Evolutionary conservation across 495 filamentous ascomycete species (phyloP), one percentile per base, ranked within the genome.

Genomic region (Podospora fimiseda): DNA sequence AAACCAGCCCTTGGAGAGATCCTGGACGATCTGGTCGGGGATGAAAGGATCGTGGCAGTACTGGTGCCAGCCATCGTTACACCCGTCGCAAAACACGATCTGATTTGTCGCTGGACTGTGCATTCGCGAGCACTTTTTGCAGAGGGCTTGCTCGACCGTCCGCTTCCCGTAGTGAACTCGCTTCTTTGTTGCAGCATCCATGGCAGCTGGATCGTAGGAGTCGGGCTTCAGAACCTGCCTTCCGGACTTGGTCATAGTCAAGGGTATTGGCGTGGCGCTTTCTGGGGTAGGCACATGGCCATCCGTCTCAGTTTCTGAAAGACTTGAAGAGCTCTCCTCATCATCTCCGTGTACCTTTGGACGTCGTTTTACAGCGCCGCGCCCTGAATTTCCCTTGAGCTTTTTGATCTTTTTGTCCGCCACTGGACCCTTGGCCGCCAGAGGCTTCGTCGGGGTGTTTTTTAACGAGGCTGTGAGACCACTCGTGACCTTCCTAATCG

Each of bases 51-150:
- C 81, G 66, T 96, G 91, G 61, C 93, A 97, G 55, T 80, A 79
- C 67, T 95, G 91, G 66, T 98, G 93, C 81, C 90, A 98, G 14
- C 85, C 80, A 9, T 75, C 76, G 63, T 93, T 90, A 73, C 93
- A 98, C 11, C 82, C 85, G 67, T 96, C 90, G 70, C 93, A 98
- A 65, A 95, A 93, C 7, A 97, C 93, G 51, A 98, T 96, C 71
- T 83, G 78, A 67, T 98, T 98, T 52, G 65, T 81, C 15, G 74
- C 64, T 0, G 90, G 86, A 50, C 83, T 88, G 46, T 88, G 80
- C 8, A 88, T 83, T 38, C 93, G 76, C 44, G 84, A 79, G 69
- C 93, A 98, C 59, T 83, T 76, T 51, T 82, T 85, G 69, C 93
- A 97, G 13, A 85, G 53, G 19, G 74, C 70, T 58, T 79, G 66